Conservation (phyloP, 176 grass and related monocot genomes). For the Puya raimondii region DNA sequence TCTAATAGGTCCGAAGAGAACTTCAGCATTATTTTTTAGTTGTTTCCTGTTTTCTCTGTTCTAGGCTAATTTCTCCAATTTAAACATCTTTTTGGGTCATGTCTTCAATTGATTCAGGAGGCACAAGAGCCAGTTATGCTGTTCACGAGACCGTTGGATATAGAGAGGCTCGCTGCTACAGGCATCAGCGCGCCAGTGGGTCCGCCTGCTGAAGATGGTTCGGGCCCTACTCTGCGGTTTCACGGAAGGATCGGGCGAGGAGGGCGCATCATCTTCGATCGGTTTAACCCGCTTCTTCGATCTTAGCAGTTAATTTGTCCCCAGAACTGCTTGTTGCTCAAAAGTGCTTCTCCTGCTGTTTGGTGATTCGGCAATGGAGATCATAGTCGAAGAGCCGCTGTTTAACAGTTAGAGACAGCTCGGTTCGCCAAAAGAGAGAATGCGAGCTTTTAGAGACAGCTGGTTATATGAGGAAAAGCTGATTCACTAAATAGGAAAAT, state of each 20-base stretch:
- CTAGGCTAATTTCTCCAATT: neutral
- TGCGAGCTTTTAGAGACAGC: too few relatives aligned
- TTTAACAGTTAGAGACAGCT: too few relatives aligned
- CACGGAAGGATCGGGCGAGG: constrained; percentile 86
- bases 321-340: too few relatives aligned
- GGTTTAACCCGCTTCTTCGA: constrained; percentile 54
- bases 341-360: too few relatives aligned
- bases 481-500: too few relatives aligned
- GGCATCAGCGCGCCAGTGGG: constrained; percentile 50
- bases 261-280: constrained; percentile 89
- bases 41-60: too few relatives aligned
- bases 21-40: too few relatives aligned
- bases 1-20: too few relatives aligned
- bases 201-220: constrained; percentile 49
- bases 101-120: constrained; percentile 42
- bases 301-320: neutral
- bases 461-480: too few relatives aligned
- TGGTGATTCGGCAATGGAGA: too few relatives aligned
- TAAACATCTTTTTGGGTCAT: neutral
- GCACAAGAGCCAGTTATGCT: constrained; percentile 73
- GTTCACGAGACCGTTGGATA: constrained; percentile 67
- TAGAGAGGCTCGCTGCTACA: constrained; percentile 48
- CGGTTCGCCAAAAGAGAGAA: too few relatives aligned
- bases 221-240: constrained; percentile 32
- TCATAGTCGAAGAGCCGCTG: too few relatives aligned